Evolutionary conservation across 2,329 filamentous ascomycete genomes (phyloP), one percentile per base, ranked within the genome.

Genomic region (Nothomitra cinnamomea): DNA sequence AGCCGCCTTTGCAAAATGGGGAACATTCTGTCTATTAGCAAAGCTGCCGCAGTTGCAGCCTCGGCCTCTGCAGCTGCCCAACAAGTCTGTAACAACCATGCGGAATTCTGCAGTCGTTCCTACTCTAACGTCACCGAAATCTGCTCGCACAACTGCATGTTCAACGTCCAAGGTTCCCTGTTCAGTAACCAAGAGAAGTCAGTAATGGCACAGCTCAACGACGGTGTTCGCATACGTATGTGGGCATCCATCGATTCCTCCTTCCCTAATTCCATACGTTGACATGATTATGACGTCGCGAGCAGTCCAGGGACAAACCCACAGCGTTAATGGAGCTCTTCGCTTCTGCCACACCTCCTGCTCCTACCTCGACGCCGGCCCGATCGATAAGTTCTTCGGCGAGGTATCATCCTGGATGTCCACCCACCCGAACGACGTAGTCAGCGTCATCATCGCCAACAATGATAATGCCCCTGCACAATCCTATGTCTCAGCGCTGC

Each of bases 71-170:
- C 13, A 19, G 15, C 38, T 3, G 13, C 13, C 5, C 13, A 41
- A n/a, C 79, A 80, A 56, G 80, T 85, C 3, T 94, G 87, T 72
- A 94, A 94, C 67, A 80, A 80, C 64, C 80, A 85, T 60, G 68
- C 82, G 21, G 85, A 90, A 66, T 80, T 92, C 61, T 94, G 87
- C 70, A 69, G 68, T 5, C 78, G 85, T 56, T 81, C 79, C 60
- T 94, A 88, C 67, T 80, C 82, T 72, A 89, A 92, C 65, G 82
- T 92, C 66, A 89, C 85, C 55, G 74, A 85, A 61, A 77, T 94
- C 1, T 80, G 77, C 19, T 80, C 82, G 17, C 87, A 94, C 69
- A 94, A 94, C 70, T 87, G 84, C 41, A 85, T 85, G 12, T 94
- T 94, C 63, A 74, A 82, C 42, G 72, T 76, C 7, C 64, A 73